Base-by-base conservation (phyloP, 176 grass and related monocot genomes). In the Phoenix dactylifera region DNA sequence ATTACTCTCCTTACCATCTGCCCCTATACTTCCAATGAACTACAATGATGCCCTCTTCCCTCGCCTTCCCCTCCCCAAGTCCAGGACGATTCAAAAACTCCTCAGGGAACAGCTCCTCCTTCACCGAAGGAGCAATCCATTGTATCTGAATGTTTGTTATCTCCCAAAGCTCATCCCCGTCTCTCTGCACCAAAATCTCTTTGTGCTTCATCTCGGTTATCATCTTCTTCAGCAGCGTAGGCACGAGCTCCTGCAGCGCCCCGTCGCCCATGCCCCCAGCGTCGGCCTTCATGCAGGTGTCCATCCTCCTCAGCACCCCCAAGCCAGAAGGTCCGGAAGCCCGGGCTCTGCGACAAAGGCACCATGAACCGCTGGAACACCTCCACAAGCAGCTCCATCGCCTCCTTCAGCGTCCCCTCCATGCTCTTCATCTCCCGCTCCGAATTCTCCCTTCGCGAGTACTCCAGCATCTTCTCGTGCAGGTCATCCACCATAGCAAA, bases 401-500 rank as follows among this genome's bases (percentile, higher is more conserved):
- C 74, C 15, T 62, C 73, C 19, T 70, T 72, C 24, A 90, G 81
- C 73, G 91, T 90, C 49, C 73, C 68, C 54, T 83, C 86, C 91
- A 95, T 90, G 83, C 85, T 89, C 63, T 75, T 22, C 52, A 82
- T 90, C 80, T 95, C 91, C 55, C 72, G 67, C 73, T 95, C 83
- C n/a, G 77, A 81, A 6, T 85, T 85, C 17, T 82, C 77, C 6
- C 86, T 68, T 44, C 75, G 54, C 44, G 86, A 90, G 79, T 96
- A 97, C 78, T 97, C 92, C n/a, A 90, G 51, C 71, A 80, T 91
- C 79, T 97, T 97, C 80, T 85, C 86, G 23, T 85, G 84, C 66
- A 97, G 82, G 49, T 97, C 86, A 29, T 97, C 92, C 19, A 85
- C 87, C 92, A 88, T 88, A 18, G 87, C 83, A 66, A 91, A 90